Evolutionary conservation across 805 yeast genomes (phyloP).

Genomic region (Candida rishiriensis): DNA sequence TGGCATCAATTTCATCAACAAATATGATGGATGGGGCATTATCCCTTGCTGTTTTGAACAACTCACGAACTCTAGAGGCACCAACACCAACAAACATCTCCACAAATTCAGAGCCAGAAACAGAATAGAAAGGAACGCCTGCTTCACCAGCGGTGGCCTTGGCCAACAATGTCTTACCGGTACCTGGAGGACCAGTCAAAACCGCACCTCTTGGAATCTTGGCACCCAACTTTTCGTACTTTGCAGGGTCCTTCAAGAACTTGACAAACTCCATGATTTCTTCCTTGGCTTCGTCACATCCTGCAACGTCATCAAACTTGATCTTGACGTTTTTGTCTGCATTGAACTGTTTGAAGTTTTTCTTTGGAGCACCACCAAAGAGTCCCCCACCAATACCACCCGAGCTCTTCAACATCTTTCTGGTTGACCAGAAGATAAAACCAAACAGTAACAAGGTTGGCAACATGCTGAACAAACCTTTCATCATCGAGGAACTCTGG

Average conservation of each 20-base stretch:
- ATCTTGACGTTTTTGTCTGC: slow-evolving; percentile 80
- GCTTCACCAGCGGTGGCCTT: slow-evolving; percentile 98
- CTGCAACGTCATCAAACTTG: slow-evolving; percentile 87
- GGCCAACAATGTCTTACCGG: slow-evolving; percentile 90
- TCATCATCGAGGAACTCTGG: slow-evolving; percentile 62
- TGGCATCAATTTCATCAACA: slow-evolving; percentile 94
- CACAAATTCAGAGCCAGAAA: slow-evolving; percentile 92
- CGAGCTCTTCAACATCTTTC: slow-evolving; percentile 48
- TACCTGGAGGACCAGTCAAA: slow-evolving; percentile 93
- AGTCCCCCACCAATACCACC: slow-evolving; percentile 54
- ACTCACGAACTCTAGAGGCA: slow-evolving; percentile 89
- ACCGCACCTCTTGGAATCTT: slow-evolving; percentile 95
- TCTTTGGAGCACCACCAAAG: slow-evolving; percentile 58
- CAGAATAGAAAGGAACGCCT: slow-evolving; percentile 87
- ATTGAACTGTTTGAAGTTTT: slow-evolving; percentile 76
- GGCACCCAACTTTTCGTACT: slow-evolving; percentile 86
- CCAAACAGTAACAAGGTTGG: slow-evolving; percentile 82
- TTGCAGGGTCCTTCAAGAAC: slow-evolving; percentile 77
- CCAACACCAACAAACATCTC: slow-evolving; percentile 98
- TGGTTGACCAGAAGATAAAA: slow-evolving; percentile 65
- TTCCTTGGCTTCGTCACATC: slow-evolving; percentile 90
- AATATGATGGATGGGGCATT: slow-evolving; percentile 89
- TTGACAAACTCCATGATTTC: slow-evolving; percentile 95
- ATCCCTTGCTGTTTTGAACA: slow-evolving; percentile 84
- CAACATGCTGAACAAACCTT: slow-evolving; percentile 61